Evolutionary conservation across 805 yeast genomes (phyloP), one percentile per base, ranked within the genome.

Genomic region (Candida mattraensis): DNA sequence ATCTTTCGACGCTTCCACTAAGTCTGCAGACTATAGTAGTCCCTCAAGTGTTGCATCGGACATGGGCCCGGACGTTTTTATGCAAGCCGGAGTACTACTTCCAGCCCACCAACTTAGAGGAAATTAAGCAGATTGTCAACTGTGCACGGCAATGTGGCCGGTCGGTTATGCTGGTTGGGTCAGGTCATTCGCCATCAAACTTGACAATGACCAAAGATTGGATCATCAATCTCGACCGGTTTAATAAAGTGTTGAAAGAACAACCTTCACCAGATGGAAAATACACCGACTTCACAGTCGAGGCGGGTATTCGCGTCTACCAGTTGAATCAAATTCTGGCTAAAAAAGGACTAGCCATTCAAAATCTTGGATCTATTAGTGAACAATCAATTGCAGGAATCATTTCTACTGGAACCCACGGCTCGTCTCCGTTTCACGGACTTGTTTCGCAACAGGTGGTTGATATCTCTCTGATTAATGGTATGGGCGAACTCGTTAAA

Each of bases 321-420:
- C 83, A 86, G 56, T 63, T 91, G 54, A 87, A 85, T 58, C 78
- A 78, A 8, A 69, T 69, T 42, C 68, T 91, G 42, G 81, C 77
- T 17, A 44, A 66, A 9, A 70, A 75, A 44, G 82, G 83, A 1
- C 72, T 87, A 40, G 94, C 96, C 5, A 67, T 91, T 39, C 98
- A 91, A 61, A 91, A 85, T 53, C 67, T 93, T 51, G 98, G 98
- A 1, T 88, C 97, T 1, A 91, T 91, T 35, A 79, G 93, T 25
- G 96, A 87, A 44, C 98, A 91, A 58, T 84, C 95, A 11, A 70
- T 88, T 17, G 98, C 95, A 3, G 99, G 99, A n/a, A 79, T 89
- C 47, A 87, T 93, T 28, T 83, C 95, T 2, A 91, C 98, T 0
- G 98, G 98, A 18, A 88, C 98, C 0, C 99, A 91, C 56, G 99